Percentiles rank a stretch among this genome's conserved stretches.
Conservation (phyloP, 73 alveolate species). For the Uronychia setigera region DNA sequence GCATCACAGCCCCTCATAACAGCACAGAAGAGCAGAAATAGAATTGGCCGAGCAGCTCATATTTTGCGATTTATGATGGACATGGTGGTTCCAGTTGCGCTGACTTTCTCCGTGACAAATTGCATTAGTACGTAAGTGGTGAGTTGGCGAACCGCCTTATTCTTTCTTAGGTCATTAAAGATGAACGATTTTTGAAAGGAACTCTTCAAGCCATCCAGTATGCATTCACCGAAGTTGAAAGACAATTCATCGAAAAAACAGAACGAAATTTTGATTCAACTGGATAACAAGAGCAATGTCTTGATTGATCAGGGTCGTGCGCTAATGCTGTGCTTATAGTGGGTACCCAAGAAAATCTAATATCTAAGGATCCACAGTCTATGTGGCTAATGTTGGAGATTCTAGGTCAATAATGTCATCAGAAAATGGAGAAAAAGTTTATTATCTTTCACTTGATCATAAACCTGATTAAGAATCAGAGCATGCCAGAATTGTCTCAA, state of each 20-base stretch:
- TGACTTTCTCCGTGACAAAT: slow-evolving; percentile 68
- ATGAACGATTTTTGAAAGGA: slow-evolving; percentile 60
- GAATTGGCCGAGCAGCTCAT: slow-evolving; percentile 68
- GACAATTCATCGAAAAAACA: slow-evolving; percentile 45
- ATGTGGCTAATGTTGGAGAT: slow-evolving; percentile 97
- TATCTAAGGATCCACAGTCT: slow-evolving; percentile 53
- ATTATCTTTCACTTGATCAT: slow-evolving; percentile 14
- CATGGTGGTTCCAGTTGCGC: slow-evolving; percentile 77
- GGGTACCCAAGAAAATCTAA: slow-evolving; percentile 10
- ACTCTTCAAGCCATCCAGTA: slow-evolving; percentile 57
- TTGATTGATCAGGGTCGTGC: slow-evolving; percentile 74
- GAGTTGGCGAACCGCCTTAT: too few species aligned
- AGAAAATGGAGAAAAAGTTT: slow-evolving; percentile 37
- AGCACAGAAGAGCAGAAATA: slow-evolving; percentile 30
- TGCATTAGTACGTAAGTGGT: slow-evolving; percentile 32
- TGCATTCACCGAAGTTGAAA: slow-evolving; percentile 60
- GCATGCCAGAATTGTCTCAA: slow-evolving; percentile 10
- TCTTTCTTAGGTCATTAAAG: slow-evolving; percentile 27
- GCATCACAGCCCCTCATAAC: slow-evolving; percentile 59
- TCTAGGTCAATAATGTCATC: slow-evolving; percentile 90
- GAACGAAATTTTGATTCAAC: slow-evolving; percentile 1
- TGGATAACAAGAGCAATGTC: neutral
- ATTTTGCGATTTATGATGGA: slow-evolving; percentile 74
- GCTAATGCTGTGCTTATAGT: slow-evolving; percentile 64
- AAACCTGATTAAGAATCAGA: slow-evolving; percentile 13